These are phyloP conservation scores for Plasmodium billcollinsi DNA, from an alignment of 169 alveolate species.

Conservation along the genomic window DNA sequence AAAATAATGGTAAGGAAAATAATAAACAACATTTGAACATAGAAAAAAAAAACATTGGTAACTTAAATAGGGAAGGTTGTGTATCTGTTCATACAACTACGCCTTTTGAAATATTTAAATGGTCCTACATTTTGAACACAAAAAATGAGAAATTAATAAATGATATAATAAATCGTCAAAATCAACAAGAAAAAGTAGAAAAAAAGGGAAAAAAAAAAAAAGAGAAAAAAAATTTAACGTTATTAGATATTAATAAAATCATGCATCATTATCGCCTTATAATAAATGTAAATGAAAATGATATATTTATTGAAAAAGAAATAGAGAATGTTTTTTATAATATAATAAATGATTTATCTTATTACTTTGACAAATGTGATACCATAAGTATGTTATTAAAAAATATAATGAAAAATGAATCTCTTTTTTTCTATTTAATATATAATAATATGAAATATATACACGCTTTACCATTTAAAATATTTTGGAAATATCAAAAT, in stretches of 20 bases:
- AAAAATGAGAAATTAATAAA: constrained; percentile 53
- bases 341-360: constrained; percentile 32
- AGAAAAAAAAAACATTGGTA: constrained; percentile 8
- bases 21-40: constrained; percentile 3
- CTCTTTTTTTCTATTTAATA: constrained; percentile 47
- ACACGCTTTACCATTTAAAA: constrained; percentile 61
- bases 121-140: constrained; percentile 65
- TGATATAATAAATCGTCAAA: constrained; percentile 47
- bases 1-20: constrained; percentile 14
- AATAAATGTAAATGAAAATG: constrained; percentile 74
- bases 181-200: constrained; percentile 16
- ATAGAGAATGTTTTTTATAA: constrained; percentile 24
- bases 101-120: constrained; percentile 65
- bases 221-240: background rate
- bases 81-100: constrained; percentile 8
- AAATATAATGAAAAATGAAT: constrained; percentile 40
- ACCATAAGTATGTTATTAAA: constrained; percentile 9
- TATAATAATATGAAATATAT: constrained; percentile 37
- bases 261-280: constrained; percentile 21
- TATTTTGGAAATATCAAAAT: constrained; percentile 65
- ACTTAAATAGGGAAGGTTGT: background rate
- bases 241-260: constrained; percentile 27
- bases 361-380: constrained; percentile 21
- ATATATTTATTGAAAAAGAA: constrained; percentile 50
- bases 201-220: background rate